A percentile compares a stretch with the other conserved stretches of the same genome.
Conservation (phyloP, 2,329 filamentous ascomycete genomes). For the Pezicula radicicola region DNA sequence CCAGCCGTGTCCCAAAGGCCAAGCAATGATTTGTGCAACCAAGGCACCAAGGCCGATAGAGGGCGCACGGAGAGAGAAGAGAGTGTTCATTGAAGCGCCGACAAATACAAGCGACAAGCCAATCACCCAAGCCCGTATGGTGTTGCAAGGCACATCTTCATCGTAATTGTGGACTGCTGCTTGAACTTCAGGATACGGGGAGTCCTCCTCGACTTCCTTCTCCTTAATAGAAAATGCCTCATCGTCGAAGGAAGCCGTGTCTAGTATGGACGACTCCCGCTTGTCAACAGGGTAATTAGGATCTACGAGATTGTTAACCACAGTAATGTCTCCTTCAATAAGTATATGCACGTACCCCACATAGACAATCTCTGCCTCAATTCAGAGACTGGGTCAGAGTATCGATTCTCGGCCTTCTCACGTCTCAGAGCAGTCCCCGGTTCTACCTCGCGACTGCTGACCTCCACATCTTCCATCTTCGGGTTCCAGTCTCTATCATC, state of each 20-base stretch:
- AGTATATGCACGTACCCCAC: constrained; percentile 11
- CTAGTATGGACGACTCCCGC: neutral
- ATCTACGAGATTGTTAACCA: constrained; percentile 6
- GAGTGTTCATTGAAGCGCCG: constrained; percentile 20
- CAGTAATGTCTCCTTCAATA: neutral
- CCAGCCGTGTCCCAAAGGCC: constrained; percentile 57
- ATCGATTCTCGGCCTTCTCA: constrained; percentile 4
- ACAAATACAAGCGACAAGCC: constrained; percentile 38
- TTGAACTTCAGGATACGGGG: constrained; percentile 29
- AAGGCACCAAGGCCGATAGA: constrained; percentile 38
- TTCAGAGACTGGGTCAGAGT: constrained; percentile 14
- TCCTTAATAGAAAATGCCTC: neutral
- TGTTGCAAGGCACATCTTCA: constrained; percentile 63
- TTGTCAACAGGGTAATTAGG: constrained; percentile 13
- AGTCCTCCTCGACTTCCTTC: constrained; percentile 9
- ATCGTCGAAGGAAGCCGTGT: neutral
- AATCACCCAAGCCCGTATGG: constrained; percentile 62
- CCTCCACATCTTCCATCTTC: constrained; percentile 15
- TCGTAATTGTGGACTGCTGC: constrained; percentile 64
- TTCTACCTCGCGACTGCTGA: constrained; percentile 11
- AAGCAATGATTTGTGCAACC: constrained; percentile 26
- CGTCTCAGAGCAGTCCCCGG: constrained; percentile 4
- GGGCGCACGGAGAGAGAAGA: constrained; percentile 25
- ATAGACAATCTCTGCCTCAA: constrained; percentile 12
- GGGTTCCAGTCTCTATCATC: constrained; percentile 19